A percentile compares a stretch with the other conserved stretches of the same genome.
These are phyloP conservation scores for Pulveroboletus frians DNA, from an alignment of 768 basidiomycete genomes.

Conservation along the genomic window DNA sequence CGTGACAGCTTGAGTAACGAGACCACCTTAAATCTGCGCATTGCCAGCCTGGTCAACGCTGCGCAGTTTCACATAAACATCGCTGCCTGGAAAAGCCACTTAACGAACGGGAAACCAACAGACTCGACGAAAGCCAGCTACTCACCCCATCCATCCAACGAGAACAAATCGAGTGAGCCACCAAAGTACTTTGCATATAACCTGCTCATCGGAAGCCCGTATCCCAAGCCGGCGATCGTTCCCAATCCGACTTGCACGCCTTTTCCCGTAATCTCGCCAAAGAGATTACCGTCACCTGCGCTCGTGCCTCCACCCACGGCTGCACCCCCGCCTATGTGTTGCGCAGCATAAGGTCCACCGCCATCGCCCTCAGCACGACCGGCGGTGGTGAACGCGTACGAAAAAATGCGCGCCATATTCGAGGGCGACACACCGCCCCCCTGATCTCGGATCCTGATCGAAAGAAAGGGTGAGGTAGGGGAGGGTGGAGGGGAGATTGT, in stretches of 20 bases:
- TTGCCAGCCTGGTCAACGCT: conserved; percentile 50
- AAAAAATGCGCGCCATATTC: conserved; percentile 78
- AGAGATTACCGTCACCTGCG: conserved; percentile 50
- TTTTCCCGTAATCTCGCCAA: conserved; percentile 73
- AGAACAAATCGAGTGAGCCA: conserved; percentile 75
- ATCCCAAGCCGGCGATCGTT: conserved; percentile 87
- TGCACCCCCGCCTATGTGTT: conserved; percentile 69
- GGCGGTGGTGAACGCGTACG: conserved; percentile 89
- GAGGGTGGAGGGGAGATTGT: conserved; percentile 60
- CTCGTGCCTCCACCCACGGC: conserved; percentile 44
- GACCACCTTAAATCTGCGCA: conserved; percentile 37
- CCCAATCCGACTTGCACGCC: conserved; percentile 78
- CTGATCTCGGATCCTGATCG: conserved; percentile 77
- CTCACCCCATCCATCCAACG: conserved; percentile 80
- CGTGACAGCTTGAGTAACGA: neutral
- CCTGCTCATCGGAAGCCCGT: conserved; percentile 78
- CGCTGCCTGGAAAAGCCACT: conserved; percentile 34
- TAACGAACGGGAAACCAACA: neutral
- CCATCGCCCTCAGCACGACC: conserved; percentile 44
- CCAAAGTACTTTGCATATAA: conserved; percentile 83
- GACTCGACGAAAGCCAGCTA: neutral
- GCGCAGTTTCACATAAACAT: conserved; percentile 51
- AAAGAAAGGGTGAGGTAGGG: conserved; percentile 47
- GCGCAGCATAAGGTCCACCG: conserved; percentile 74
- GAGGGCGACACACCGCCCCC: conserved; percentile 77